These are phyloP conservation scores for Stagonosporopsis cucurbitacearum DNA, from an alignment of 2,329 filamentous ascomycete genomes.

Conservation along the genomic window DNA sequence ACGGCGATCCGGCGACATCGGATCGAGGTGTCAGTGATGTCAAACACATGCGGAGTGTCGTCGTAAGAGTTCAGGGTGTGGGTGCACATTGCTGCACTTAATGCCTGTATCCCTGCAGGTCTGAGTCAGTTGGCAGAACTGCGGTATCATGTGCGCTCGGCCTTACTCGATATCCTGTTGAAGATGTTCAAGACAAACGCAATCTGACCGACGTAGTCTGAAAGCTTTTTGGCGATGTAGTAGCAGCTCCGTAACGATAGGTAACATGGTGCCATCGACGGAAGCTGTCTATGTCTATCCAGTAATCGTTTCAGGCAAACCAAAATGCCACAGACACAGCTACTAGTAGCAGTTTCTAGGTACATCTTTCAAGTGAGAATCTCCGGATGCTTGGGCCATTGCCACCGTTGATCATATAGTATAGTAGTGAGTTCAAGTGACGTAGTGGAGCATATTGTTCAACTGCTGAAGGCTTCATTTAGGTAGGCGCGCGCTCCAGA, in stretches of 20 bases:
- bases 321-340: neutral
- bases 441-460: neutral
- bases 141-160: slow-evolving; percentile 14
- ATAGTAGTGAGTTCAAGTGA: neutral
- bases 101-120: neutral
- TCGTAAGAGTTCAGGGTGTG: slow-evolving; percentile 3
- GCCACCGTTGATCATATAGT: neutral
- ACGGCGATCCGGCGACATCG: slow-evolving; percentile 4
- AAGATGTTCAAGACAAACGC: neutral
- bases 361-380: neutral
- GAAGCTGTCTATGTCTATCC: neutral
- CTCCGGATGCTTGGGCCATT: neutral
- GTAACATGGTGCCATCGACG: neutral
- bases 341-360: neutral
- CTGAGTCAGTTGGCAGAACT: slow-evolving; percentile 10
- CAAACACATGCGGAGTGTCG: slow-evolving; percentile 13
- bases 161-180: slow-evolving; percentile 4
- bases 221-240: neutral
- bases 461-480: neutral
- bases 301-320: neutral
- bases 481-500: neutral
- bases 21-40: slow-evolving; percentile 7
- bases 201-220: neutral
- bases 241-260: neutral
- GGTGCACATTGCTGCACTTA: neutral